These are phyloP conservation scores for Penicillium brevicompactum DNA, from an alignment of 2,329 filamentous ascomycete genomes.

Conservation along the genomic window DNA sequence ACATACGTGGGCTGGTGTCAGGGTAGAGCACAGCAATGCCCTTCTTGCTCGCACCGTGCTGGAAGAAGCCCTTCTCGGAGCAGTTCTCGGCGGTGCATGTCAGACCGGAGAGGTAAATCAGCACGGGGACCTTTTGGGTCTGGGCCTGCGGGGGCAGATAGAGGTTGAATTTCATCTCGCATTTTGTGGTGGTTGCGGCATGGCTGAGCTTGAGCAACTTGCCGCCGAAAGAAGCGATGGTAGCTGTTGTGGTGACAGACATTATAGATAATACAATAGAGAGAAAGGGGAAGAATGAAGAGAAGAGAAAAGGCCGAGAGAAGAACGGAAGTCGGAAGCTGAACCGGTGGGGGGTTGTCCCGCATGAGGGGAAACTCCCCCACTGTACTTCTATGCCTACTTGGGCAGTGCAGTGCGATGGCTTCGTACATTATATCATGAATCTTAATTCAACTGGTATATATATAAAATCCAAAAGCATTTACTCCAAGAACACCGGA, in stretches of 20 bases:
- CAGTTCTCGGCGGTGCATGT: constrained; percentile 89
- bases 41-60: constrained; percentile 74
- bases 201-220: constrained; percentile 94
- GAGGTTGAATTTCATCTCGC: constrained; percentile 89
- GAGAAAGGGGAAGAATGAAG: not conserved
- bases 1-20: constrained; percentile 84
- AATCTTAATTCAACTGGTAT: not conserved
- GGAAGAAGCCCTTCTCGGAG: constrained; percentile 84
- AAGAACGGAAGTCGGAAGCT: constrained; percentile 1
- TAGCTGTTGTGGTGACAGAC: constrained; percentile 86
- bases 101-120: constrained; percentile 91
- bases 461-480: constrained; percentile 1
- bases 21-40: constrained; percentile 94
- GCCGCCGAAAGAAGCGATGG: constrained; percentile 89
- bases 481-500: constrained; percentile 72
- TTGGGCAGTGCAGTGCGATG: not conserved
- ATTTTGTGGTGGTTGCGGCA: constrained; percentile 74
- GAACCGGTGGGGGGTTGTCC: constrained; percentile 24
- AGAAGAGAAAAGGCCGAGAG: not conserved
- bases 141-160: constrained; percentile 78
- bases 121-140: constrained; percentile 71
- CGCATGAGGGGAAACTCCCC: constrained; percentile 31
- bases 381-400: constrained; percentile 6
- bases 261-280: constrained; percentile 48
- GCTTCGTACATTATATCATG: not conserved